A percentile compares a stretch with the other conserved stretches of the same genome.
Conservation (phyloP, 768 basidiomycete genomes). For the Pulveroboletus ravenelii region DNA sequence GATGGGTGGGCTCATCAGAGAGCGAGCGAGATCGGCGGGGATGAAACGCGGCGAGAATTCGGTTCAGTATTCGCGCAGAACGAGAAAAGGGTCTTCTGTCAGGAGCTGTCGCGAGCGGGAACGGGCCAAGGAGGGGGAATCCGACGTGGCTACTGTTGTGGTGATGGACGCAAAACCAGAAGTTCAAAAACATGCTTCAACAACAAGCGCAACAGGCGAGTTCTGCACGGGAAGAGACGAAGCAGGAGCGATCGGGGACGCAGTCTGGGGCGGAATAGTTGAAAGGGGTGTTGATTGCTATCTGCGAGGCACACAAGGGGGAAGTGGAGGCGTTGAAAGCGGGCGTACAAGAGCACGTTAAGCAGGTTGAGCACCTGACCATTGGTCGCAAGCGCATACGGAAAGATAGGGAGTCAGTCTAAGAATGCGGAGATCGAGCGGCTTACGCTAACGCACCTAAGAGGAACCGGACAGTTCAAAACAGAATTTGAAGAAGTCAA, state of each 20-base stretch:
- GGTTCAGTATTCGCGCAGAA: too few relatives aligned
- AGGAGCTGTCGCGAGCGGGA: too few relatives aligned
- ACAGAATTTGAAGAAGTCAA: conserved; percentile 25
- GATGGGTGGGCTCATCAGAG: conserved; percentile 13
- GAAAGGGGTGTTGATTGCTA: conserved; percentile 10
- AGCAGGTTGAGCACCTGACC: conserved; percentile 17
- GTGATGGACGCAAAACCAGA: conserved; percentile 13
- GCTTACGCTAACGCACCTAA: conserved; percentile 10
- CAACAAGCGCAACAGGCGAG: conserved; percentile 16
- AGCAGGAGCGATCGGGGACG: conserved; percentile 9
- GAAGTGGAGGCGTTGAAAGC: conserved; percentile 16
- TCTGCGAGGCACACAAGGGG: conserved; percentile 4
- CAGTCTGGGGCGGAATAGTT: conserved; percentile 10
- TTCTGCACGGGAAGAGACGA: conserved; percentile 3
- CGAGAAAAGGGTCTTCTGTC: too few relatives aligned
- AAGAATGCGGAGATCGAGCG: conserved; percentile 19
- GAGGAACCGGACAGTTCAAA: conserved; percentile 9
- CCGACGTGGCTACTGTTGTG: not conserved
- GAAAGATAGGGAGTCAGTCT: conserved; percentile 19
- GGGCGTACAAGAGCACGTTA: conserved; percentile 16
- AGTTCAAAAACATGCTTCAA: conserved; percentile 17
- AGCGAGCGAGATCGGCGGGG: too few relatives aligned
- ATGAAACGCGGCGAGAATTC: too few relatives aligned
- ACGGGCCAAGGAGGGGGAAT: conserved; percentile 12
- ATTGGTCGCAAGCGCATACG: conserved; percentile 22